Conservation (phyloP, 805 yeast genomes). For the Saccharomycopsis fodiens region DNA sequence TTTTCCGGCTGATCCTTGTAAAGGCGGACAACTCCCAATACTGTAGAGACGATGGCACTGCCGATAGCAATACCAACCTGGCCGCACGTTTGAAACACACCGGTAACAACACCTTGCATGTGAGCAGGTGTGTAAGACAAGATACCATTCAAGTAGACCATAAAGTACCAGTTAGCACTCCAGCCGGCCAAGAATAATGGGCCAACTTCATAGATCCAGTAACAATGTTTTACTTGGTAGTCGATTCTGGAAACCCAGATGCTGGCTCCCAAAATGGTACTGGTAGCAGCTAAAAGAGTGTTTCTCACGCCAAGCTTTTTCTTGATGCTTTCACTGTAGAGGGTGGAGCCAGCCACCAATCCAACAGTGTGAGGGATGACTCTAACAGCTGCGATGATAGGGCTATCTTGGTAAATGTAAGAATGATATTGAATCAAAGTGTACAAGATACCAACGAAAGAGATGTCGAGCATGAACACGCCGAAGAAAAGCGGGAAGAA, state of each 20-base stretch:
- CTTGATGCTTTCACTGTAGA: too few species aligned
- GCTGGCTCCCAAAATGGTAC: background rate
- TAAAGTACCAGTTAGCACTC: slow-evolving; percentile 28
- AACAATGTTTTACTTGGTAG: background rate
- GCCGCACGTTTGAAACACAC: slow-evolving; percentile 29
- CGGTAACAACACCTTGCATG: slow-evolving; percentile 34
- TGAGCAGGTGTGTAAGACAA: slow-evolving; percentile 30
- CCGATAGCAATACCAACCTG: slow-evolving; percentile 27
- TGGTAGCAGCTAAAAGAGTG: background rate
- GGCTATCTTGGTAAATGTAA: background rate
- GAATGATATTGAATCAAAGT: slow-evolving; percentile 23
- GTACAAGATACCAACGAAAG: slow-evolving; percentile 23
- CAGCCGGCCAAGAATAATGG: background rate
- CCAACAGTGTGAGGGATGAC: background rate
- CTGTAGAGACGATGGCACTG: background rate
- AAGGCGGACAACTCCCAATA: background rate
- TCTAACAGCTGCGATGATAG: too few species aligned
- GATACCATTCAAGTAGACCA: slow-evolving; percentile 29
- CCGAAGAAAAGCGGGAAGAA: slow-evolving; percentile 24
- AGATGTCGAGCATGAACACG: slow-evolving; percentile 22
- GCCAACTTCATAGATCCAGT: background rate
- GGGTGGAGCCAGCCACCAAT: background rate
- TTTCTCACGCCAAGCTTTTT: background rate
- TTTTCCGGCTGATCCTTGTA: background rate
- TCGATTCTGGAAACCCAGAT: background rate